Percentiles rank a stretch among this genome's conserved stretches.
These are phyloP conservation scores for Entomortierella beljakovae DNA, from an alignment of 192 early-diverging fungal species.

Conservation along the genomic window DNA sequence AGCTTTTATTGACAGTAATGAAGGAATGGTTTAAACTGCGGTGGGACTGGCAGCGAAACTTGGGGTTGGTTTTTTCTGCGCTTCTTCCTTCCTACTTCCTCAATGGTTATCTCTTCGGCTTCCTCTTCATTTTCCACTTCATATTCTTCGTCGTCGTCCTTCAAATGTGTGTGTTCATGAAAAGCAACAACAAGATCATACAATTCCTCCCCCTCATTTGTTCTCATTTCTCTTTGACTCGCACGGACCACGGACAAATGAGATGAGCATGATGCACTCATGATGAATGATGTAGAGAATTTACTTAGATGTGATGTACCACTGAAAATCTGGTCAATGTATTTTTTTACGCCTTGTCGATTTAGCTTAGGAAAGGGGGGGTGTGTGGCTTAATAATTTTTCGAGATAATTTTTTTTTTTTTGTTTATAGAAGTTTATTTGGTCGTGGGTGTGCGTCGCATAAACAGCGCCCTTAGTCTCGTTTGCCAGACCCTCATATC, in stretches of 20 bases:
- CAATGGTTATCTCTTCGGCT: not conserved
- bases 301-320: not conserved
- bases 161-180: not conserved
- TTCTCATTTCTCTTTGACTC: not conserved
- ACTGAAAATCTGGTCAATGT: not conserved
- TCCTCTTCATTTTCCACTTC: not conserved
- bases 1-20: not conserved
- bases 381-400: conserved; percentile 3
- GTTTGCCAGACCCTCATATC: no score
- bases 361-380: not conserved
- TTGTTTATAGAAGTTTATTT: no score
- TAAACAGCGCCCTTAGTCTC: no score
- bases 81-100: not conserved
- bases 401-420: no score
- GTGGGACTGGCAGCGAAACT: no score
- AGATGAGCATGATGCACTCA: not conserved
- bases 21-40: not conserved
- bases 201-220: not conserved
- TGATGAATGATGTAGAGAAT: not conserved
- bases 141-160: no score
- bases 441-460: no score
- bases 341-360: no score
- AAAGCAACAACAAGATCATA: not conserved
- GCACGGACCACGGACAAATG: not conserved
- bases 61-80: no score